These are phyloP conservation scores for Willaertia magna DNA, from an alignment of 208 protist genomes.

Conservation along the genomic window DNA sequence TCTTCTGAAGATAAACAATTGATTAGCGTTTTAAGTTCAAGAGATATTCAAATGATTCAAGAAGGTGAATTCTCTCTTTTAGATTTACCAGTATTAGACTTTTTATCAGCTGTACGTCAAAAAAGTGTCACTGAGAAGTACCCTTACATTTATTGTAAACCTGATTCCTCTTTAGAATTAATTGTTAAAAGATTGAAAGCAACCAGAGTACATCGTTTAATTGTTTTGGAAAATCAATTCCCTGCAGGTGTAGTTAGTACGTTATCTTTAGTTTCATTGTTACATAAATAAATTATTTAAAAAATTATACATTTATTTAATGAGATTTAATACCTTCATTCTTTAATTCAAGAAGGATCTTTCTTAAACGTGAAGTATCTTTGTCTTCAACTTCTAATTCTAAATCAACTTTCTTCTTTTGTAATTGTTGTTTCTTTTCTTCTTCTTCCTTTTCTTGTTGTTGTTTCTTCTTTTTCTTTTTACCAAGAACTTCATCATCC, in stretches of 20 bases:
- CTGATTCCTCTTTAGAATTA: neutral
- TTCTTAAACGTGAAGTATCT: neutral
- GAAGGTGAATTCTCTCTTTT: neutral
- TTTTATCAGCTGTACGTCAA: neutral
- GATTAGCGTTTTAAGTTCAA: neutral
- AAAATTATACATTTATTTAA: too few relatives aligned
- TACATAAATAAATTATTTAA: neutral
- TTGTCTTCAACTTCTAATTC: neutral
- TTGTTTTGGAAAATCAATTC: neutral
- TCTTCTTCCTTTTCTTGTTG: neutral
- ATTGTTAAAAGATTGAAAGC: slow-evolving; percentile 6
- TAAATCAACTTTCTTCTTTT: neutral
- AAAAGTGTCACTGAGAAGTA: neutral
- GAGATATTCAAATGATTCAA: neutral
- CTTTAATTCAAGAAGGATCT: neutral
- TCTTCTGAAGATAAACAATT: neutral
- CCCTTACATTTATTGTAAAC: neutral
- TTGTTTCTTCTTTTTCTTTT: neutral
- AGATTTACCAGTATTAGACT: neutral
- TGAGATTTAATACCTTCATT: neutral
- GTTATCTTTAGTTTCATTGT: neutral
- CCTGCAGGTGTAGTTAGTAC: neutral
- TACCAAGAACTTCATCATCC: neutral
- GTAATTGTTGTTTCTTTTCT: neutral
- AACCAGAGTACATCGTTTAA: neutral